These are phyloP conservation scores for Neonothopanus nambi DNA, from an alignment of 1,284 basidiomycete genomes.

Conservation along the genomic window DNA sequence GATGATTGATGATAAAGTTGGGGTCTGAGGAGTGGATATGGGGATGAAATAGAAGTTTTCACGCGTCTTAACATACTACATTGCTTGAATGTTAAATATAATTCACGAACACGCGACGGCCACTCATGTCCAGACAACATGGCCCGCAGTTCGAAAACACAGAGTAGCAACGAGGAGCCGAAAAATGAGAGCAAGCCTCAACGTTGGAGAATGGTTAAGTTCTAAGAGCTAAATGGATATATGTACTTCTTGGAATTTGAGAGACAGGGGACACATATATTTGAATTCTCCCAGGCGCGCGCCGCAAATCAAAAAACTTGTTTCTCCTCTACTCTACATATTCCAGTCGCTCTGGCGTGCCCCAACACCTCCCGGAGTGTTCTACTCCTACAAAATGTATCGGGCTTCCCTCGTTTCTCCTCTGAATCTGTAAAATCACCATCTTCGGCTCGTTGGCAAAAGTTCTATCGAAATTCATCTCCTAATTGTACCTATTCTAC, in stretches of 20 bases:
- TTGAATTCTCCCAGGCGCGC: neutral
- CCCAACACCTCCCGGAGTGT: conserved; percentile 4
- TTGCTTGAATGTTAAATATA: too few relatives aligned
- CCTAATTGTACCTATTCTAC: neutral
- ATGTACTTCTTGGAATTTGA: neutral
- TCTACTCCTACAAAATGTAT: conserved; percentile 1
- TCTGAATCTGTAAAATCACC: neutral
- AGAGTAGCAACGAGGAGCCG: too few relatives aligned
- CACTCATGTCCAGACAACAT: too few relatives aligned
- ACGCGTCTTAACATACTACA: too few relatives aligned
- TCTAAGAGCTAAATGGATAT: too few relatives aligned
- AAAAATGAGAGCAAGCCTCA: too few relatives aligned
- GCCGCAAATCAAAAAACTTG: neutral
- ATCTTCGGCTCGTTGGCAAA: neutral
- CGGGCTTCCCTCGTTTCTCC: neutral
- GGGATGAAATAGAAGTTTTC: too few relatives aligned
- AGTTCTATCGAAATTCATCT: neutral
- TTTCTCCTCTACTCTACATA: neutral
- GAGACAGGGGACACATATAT: neutral
- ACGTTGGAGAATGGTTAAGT: too few relatives aligned
- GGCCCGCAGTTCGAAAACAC: too few relatives aligned
- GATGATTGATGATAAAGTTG: conserved; percentile 46
- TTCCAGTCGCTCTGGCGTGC: conserved; percentile 5
- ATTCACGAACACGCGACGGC: too few relatives aligned
- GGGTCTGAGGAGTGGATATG: too few relatives aligned